Evolutionary conservation across 352 stramenopile genomes (phyloP).

Genomic region (Globisporangium canariense): DNA sequence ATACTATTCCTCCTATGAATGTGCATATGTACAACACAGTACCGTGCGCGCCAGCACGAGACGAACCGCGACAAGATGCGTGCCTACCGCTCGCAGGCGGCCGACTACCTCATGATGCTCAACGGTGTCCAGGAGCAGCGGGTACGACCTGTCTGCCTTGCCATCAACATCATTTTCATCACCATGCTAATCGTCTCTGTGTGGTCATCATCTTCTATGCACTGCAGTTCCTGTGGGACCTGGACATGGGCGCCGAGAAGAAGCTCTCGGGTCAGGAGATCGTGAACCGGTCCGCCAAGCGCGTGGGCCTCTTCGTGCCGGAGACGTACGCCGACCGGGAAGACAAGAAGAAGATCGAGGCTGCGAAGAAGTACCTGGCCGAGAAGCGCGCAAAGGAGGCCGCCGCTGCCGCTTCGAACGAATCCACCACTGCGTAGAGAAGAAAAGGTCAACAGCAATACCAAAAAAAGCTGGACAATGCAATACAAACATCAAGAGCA

Average conservation of each 20-base stretch:
- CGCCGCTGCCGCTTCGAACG: conserved; percentile 3
- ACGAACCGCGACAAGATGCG: conserved; percentile 73
- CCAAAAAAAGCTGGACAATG: background rate
- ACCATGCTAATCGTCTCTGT: conserved; percentile 1
- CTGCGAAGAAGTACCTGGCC: conserved; percentile 52
- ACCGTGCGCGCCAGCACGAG: conserved; percentile 66
- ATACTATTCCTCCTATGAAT: conserved; percentile 3
- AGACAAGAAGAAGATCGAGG: conserved; percentile 38
- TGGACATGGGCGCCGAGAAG: conserved; percentile 69
- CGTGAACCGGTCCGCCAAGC: conserved; percentile 69
- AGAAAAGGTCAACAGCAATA: background rate
- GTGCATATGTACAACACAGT: conserved; percentile 31
- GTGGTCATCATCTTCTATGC: background rate
- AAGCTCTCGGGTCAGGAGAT: conserved; percentile 69
- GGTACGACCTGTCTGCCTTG: conserved; percentile 26
- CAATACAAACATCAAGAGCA: background rate
- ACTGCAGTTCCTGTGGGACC: conserved; percentile 57
- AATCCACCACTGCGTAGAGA: background rate
- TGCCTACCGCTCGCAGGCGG: conserved; percentile 62
- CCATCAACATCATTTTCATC: background rate
- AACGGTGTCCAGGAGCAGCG: conserved; percentile 71
- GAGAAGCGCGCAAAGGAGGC: conserved; percentile 47
- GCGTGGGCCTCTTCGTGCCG: conserved; percentile 72
- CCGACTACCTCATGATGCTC: conserved; percentile 67
- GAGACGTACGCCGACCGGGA: conserved; percentile 68